These are phyloP conservation scores for Pichia sp. DNA, from an alignment of 1,139 yeast genomes.

Conservation along the genomic window DNA sequence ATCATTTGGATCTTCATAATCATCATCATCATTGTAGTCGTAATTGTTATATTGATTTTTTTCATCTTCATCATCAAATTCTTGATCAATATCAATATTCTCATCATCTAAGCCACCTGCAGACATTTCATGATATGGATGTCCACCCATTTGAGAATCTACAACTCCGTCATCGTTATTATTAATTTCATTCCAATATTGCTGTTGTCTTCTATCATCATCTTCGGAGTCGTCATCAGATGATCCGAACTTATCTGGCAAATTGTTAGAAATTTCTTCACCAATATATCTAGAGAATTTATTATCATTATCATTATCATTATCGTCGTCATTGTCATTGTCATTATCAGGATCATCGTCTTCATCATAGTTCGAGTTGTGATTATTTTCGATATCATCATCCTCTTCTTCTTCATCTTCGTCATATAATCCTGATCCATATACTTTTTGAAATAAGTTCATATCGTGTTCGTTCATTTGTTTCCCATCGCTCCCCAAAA, in stretches of 20 bases:
- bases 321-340: conserved; percentile 13
- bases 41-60: conserved; percentile 14
- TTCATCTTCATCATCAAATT: conserved; percentile 9
- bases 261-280: conserved; percentile 60
- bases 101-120: conserved; percentile 20
- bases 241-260: conserved; percentile 49
- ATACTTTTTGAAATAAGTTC: conserved; percentile 30
- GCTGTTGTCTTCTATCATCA: conserved; percentile 27
- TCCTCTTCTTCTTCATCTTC: conserved; percentile 15
- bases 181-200: conserved; percentile 11
- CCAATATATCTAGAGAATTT: conserved; percentile 77
- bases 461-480: conserved; percentile 27
- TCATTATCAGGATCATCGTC: conserved; percentile 16
- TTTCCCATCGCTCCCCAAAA: conserved; percentile 74
- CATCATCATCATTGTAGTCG: conserved; percentile 39
- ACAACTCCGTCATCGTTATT: conserved; percentile 11
- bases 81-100: conserved; percentile 11
- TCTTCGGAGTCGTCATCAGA: conserved; percentile 48
- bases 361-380: conserved; percentile 3
- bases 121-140: conserved; percentile 25
- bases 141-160: conserved; percentile 22
- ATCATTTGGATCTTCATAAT: conserved; percentile 73
- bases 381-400: conserved; percentile 7
- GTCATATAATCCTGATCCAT: conserved; percentile 32
- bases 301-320: conserved; percentile 19